Base-by-base conservation (phyloP, 805 yeast species). In the Saccharomycopsis sp. region DNA sequence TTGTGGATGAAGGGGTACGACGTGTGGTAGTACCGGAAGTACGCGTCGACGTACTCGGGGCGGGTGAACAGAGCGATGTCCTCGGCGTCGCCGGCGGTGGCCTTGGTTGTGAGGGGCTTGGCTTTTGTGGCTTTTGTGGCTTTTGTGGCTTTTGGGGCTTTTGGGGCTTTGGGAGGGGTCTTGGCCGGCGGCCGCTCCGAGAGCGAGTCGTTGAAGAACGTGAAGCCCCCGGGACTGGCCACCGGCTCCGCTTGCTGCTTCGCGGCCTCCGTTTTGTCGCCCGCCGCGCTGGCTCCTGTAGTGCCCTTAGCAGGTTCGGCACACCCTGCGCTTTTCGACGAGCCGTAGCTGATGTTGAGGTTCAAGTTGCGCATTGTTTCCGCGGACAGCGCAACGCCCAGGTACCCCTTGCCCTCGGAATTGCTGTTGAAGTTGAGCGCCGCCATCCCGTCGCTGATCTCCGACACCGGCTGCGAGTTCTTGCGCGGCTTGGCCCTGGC, bases 331-430 rank as follows among this genome's bases (percentile, higher is more conserved):
- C n/a, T n/a, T n/a, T n/a, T n/a, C 16, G 12, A 44, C 7, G 18
- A 12, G 16, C 16, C 48, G 16, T 44, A 44, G 21, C 48, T 44
- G 29, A 63, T 61, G 20, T 64, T 63, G 18, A 74, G 67, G 44
- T 75, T 73, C 48, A 81, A 63, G 9, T 79, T 77, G 63, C 83
- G 73, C 50, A 85, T 67, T 18, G 82, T 70, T 5, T 81, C 80
- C 1, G 85, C 78, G 59, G 82, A 75, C 2, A 90, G 83, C 7
- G 83, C 86, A 12, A 79, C 77, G 1, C 91, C 91, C 62, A 81
- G 80, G 65, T 81, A 84, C 0, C 90, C 89, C 29, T 79, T 78
- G 24, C 83, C 79, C 52, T 80, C 76, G 4, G 76, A 77, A 57
- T 75, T 72, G 15, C 74, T 69, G 48, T 81, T 76, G 23, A 81